phyloP scores from a whole-genome alignment of 208 protist genomes.

The Phytomonas sp. region DNA sequence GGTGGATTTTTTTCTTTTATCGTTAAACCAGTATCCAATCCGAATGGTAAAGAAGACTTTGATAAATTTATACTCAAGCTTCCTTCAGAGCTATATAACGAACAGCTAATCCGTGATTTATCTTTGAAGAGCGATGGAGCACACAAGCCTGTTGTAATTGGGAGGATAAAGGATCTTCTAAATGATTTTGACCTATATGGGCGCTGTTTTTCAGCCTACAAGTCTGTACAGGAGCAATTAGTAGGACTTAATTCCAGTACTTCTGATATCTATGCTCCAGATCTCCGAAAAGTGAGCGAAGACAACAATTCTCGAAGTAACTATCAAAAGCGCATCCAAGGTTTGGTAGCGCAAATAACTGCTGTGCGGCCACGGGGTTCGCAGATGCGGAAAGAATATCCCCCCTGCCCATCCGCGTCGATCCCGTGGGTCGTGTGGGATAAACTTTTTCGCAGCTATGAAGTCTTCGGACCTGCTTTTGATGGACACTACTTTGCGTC shows the following conservation, averaged over 20 bases:
- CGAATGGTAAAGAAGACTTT: background rate
- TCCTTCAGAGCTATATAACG: conserved; percentile 41
- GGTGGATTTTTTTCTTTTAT: conserved; percentile 1
- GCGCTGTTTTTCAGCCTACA: conserved; percentile 42
- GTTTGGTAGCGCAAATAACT: conserved; percentile 44
- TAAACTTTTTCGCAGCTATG: conserved; percentile 61
- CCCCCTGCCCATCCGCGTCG: conserved; percentile 42
- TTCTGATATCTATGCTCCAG: conserved; percentile 17
- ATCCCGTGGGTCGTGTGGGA: conserved; percentile 58
- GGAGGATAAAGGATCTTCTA: conserved; percentile 26
- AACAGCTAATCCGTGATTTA: conserved; percentile 77
- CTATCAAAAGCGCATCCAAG: conserved; percentile 32
- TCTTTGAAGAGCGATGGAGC: conserved; percentile 64
- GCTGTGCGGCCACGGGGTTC: conserved; percentile 35
- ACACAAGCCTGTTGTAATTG: conserved; percentile 25
- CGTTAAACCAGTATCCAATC: background rate
- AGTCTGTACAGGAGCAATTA: conserved; percentile 28
- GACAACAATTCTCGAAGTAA: background rate
- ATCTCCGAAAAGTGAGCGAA: conserved; percentile 11
- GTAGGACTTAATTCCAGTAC: conserved; percentile 15
- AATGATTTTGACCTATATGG: conserved; percentile 35
- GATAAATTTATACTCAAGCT: background rate
- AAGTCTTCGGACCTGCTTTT: conserved; percentile 15
- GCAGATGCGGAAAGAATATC: conserved; percentile 18
- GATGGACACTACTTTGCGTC: background rate